Evolutionary conservation across 1,284 basidiomycete species (phyloP).

Genomic region (Rhodotorula sp.): DNA sequence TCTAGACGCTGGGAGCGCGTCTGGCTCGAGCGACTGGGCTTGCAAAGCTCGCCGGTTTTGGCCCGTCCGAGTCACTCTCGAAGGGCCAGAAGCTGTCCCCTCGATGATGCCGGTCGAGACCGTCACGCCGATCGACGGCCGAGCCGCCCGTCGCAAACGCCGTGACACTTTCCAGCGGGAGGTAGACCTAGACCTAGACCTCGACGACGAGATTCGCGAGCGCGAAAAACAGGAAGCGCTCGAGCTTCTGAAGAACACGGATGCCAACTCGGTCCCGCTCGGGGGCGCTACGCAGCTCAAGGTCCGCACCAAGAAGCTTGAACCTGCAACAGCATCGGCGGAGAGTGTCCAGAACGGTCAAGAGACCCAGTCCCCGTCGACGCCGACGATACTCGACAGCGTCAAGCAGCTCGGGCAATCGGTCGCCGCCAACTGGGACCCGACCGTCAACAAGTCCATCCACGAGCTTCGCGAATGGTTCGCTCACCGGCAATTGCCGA

Average conservation of each 20-base stretch:
- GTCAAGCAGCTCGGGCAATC: conserved; percentile 17
- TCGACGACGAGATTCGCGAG: conserved; percentile 12
- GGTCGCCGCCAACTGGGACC: conserved; percentile 17
- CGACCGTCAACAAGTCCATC: conserved; percentile 13
- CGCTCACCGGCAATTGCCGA: background rate
- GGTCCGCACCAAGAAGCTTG: conserved; percentile 9
- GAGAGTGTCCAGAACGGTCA: background rate
- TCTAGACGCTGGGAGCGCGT: background rate
- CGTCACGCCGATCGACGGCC: background rate
- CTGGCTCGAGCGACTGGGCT: conserved; percentile 13
- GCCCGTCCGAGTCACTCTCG: conserved; percentile 28
- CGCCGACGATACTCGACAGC: conserved; percentile 25
- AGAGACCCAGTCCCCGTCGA: background rate
- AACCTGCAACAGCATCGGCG: background rate
- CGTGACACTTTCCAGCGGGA: conserved; percentile 25
- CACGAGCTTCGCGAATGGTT: conserved; percentile 17
- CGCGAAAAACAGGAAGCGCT: conserved; percentile 11
- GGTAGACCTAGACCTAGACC: conserved; percentile 18
- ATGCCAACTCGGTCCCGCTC: conserved; percentile 1
- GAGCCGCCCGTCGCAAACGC: conserved; percentile 1
- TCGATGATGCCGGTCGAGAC: background rate
- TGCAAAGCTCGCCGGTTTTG: conserved; percentile 35
- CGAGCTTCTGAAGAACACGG: conserved; percentile 19
- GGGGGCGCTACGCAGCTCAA: background rate
- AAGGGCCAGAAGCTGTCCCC: conserved; percentile 5